Conservation (phyloP, 768 basidiomycete genomes). For the Lactarius trivialis region DNA sequence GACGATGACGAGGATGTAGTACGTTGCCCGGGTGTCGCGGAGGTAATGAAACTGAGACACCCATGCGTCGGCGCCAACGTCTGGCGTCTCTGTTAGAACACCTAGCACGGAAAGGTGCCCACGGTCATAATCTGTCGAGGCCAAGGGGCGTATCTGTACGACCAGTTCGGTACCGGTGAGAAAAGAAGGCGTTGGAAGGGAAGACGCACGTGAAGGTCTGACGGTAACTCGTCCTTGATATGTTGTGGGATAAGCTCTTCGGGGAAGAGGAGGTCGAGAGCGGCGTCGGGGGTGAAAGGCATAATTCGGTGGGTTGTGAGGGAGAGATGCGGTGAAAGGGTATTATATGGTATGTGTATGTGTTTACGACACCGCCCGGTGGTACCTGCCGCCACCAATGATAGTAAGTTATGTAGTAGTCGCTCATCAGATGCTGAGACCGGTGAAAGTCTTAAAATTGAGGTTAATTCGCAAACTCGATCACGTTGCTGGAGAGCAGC, state of each 20-base stretch:
- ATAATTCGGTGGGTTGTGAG: background rate
- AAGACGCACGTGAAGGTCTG: conserved; percentile 57
- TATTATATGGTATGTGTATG: too few relatives aligned
- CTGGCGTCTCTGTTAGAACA: conserved; percentile 63
- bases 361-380: too few relatives aligned
- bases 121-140: conserved; percentile 73
- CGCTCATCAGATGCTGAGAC: too few relatives aligned
- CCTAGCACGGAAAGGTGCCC: conserved; percentile 80
- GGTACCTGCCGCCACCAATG: too few relatives aligned
- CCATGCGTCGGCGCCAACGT: conserved; percentile 65
- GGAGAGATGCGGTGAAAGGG: too few relatives aligned
- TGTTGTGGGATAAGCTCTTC: conserved; percentile 61
- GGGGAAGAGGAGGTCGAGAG: conserved; percentile 75
- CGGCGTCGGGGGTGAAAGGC: conserved; percentile 51
- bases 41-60: conserved; percentile 57
- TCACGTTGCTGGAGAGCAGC: too few relatives aligned
- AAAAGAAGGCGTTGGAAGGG: background rate
- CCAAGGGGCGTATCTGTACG: conserved; percentile 81
- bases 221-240: conserved; percentile 51
- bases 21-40: conserved; percentile 50
- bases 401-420: too few relatives aligned
- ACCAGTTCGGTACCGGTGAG: background rate
- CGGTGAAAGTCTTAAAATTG: too few relatives aligned
- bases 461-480: too few relatives aligned
- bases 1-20: conserved; percentile 83